A percentile compares a stretch with the other conserved stretches of the same genome.
Conservation (phyloP, 2,329 filamentous ascomycete genomes). For the Trichophyton benhamiae region DNA sequence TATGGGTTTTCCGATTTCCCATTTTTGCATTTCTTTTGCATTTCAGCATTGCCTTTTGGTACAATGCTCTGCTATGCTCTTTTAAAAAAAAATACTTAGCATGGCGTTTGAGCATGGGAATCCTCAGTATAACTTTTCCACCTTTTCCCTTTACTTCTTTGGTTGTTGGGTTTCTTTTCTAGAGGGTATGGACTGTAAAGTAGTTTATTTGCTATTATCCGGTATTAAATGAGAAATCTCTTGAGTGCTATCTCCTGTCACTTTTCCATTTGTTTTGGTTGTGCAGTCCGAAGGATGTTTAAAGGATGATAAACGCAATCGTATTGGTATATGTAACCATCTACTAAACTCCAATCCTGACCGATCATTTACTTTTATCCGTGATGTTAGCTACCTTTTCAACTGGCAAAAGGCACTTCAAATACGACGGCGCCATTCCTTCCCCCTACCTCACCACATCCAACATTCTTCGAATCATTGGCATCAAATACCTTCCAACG, state of each 20-base stretch:
- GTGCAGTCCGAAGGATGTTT: no score
- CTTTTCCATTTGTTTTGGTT: no score
- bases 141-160: not conserved
- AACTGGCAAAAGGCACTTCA: constrained; percentile 49
- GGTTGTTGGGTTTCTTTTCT: not conserved
- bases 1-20: not conserved
- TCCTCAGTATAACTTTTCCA: not conserved
- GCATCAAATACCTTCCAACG: constrained; percentile 53
- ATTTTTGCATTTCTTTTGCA: not conserved
- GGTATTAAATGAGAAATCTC: not conserved
- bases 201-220: not conserved
- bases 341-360: not conserved
- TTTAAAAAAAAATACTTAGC: not conserved
- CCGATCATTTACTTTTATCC: not conserved
- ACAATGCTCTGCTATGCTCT: not conserved
- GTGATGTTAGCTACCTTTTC: not conserved
- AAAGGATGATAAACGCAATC: not conserved
- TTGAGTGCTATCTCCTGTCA: not conserved
- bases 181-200: not conserved
- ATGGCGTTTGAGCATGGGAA: not conserved
- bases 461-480: constrained; percentile 24
- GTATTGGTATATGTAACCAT: not conserved
- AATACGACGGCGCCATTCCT: constrained; percentile 82
- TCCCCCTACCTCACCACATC: constrained; percentile 34
- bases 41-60: not conserved